phyloP scores from a whole-genome alignment of 2,329 filamentous ascomycete genomes.

The Trichophyton benhamiae region DNA sequence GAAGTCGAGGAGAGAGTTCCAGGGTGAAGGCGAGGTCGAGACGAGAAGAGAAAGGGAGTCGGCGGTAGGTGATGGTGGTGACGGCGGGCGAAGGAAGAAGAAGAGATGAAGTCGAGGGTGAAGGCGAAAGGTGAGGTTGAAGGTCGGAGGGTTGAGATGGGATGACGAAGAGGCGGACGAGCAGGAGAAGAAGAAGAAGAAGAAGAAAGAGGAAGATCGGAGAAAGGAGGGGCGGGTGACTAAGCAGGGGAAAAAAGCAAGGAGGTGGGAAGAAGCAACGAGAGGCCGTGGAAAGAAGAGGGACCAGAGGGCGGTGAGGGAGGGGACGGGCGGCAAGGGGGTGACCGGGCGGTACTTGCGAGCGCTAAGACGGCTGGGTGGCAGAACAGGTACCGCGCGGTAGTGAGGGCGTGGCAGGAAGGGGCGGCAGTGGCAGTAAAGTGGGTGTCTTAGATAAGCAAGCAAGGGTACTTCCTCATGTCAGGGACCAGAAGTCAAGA shows the following conservation, averaged over 20 bases:
- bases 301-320: not conserved
- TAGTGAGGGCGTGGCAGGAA: not conserved
- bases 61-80: too few species aligned
- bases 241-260: not conserved
- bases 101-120: slow-evolving; percentile 14
- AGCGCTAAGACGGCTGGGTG: not conserved
- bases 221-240: not conserved
- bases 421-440: not conserved
- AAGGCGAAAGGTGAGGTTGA: slow-evolving; percentile 20
- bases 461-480: not conserved
- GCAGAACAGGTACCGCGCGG: not conserved
- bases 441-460: not conserved
- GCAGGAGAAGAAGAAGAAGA: slow-evolving; percentile 12
- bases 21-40: slow-evolving; percentile 1
- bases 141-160: too few species aligned
- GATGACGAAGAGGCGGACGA: slow-evolving; percentile 13
- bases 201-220: not conserved
- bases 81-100: slow-evolving; percentile 8
- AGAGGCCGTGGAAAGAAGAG: not conserved
- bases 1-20: slow-evolving; percentile 18
- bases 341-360: not conserved
- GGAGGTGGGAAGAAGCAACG: not conserved
- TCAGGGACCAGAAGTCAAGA: not conserved
- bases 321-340: not conserved
- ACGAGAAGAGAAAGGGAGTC: slow-evolving; percentile 10